phyloP scores from a whole-genome alignment of 2,329 filamentous ascomycete genomes.

The Microcyclospora tardicrescens region DNA sequence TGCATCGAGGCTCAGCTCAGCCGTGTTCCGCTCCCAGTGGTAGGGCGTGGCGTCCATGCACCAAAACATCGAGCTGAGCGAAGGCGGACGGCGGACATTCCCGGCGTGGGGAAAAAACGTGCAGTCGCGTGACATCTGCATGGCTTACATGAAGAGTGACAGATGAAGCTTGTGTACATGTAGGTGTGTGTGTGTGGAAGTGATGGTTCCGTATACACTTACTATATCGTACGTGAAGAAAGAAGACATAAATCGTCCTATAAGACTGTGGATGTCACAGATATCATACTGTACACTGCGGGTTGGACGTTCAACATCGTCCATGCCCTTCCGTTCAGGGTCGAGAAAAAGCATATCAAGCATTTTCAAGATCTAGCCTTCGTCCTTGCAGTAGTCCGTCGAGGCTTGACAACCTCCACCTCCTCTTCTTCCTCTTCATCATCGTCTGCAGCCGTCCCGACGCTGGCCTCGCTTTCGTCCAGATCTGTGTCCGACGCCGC shows the following conservation, averaged over 20 bases:
- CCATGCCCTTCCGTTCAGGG: background rate
- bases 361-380: slow-evolving; percentile 4
- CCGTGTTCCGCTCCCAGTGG: too few relatives aligned
- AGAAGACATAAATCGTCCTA: background rate
- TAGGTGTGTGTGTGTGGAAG: too few relatives aligned
- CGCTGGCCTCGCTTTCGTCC: slow-evolving; percentile 4
- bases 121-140: too few relatives aligned
- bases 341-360: background rate
- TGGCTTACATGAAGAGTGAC: too few relatives aligned
- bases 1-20: too few relatives aligned
- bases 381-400: slow-evolving; percentile 20
- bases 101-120: too few relatives aligned
- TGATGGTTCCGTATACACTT: too few relatives aligned
- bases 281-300: background rate
- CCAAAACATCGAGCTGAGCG: too few relatives aligned
- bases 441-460: slow-evolving; percentile 1
- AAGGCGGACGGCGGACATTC: too few relatives aligned
- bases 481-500: slow-evolving; percentile 5
- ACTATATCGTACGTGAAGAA: slow-evolving; percentile 5
- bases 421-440: slow-evolving; percentile 10
- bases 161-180: too few relatives aligned
- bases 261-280: background rate
- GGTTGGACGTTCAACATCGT: background rate
- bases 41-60: too few relatives aligned
- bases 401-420: slow-evolving; percentile 18